Conservation (phyloP, 2,329 filamentous ascomycete genomes). For the Cladobotryum mycophilum region DNA sequence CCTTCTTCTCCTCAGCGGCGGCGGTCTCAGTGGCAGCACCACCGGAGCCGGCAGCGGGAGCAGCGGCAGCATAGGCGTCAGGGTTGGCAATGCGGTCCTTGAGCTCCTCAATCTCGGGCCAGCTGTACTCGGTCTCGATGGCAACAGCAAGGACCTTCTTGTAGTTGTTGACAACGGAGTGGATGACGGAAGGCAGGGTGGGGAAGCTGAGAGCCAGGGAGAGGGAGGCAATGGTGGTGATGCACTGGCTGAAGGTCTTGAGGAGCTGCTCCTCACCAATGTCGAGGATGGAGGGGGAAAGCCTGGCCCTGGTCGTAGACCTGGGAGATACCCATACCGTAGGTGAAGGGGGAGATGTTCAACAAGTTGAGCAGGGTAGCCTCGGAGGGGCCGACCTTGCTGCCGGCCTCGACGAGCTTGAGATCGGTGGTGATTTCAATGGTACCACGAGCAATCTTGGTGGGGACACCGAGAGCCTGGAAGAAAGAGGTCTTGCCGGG, state of each 20-base stretch:
- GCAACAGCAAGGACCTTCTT: constrained; percentile 93
- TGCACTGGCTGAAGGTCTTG: constrained; percentile 70
- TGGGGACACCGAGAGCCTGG: constrained; percentile 99
- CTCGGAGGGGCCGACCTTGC: constrained; percentile 97
- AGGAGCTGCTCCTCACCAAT: constrained; percentile 94
- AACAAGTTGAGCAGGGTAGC: constrained; percentile 99
- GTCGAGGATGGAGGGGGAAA: constrained; percentile 85
- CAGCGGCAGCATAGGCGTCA: constrained; percentile 84
- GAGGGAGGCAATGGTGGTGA: constrained; percentile 81
- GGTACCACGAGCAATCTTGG: constrained; percentile 99
- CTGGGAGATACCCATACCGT: constrained; percentile 93
- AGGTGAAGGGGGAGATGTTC: constrained; percentile 99
- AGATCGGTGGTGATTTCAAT: constrained; percentile 99
- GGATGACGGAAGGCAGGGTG: constrained; percentile 90
- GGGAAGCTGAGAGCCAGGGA: constrained; percentile 93
- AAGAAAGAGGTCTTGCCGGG: constrained; percentile 99
- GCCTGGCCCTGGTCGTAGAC: constrained; percentile 97
- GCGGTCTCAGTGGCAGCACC: constrained; percentile 46
- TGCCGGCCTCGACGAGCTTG: constrained; percentile 90
- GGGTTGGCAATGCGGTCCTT: constrained; percentile 99
- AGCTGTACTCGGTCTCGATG: constrained; percentile 83
- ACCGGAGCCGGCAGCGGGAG: constrained; percentile 60
- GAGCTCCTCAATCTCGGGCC: constrained; percentile 93
- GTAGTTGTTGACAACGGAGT: constrained; percentile 96
- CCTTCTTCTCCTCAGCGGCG: constrained; percentile 56